These are phyloP conservation scores for Cucumis sativus DNA, from an alignment of 306 rosid species.

Conservation along the genomic window DNA sequence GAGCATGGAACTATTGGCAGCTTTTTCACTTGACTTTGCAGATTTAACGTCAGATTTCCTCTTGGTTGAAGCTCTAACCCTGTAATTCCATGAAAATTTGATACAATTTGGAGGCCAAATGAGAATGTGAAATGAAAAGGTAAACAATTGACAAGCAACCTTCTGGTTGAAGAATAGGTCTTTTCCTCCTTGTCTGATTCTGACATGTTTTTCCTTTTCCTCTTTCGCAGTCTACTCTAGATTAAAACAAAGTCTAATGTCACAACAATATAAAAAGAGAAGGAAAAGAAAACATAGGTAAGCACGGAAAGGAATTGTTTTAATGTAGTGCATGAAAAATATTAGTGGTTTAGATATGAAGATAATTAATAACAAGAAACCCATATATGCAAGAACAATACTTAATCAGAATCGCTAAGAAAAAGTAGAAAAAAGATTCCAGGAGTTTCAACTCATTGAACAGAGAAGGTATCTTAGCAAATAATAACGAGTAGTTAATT, in stretches of 20 bases:
- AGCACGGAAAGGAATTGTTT: background rate
- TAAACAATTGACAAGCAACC: conserved; percentile 11
- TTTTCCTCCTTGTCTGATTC: conserved; percentile 16
- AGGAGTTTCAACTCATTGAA: background rate
- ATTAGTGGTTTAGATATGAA: background rate
- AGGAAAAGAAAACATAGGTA: background rate
- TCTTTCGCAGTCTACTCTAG: conserved; percentile 28
- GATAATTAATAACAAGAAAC: background rate
- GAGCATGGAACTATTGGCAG: background rate
- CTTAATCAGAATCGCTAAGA: background rate
- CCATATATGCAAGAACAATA: background rate
- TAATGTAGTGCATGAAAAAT: background rate
- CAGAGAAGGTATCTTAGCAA: background rate
- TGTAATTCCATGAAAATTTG: background rate
- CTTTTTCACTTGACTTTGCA: background rate
- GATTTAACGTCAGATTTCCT: background rate
- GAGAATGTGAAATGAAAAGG: background rate
- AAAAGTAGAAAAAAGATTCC: background rate
- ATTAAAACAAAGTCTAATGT: conserved; percentile 10
- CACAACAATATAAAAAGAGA: background rate
- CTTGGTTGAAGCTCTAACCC: background rate
- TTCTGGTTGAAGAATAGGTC: conserved; percentile 10
- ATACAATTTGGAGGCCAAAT: background rate
- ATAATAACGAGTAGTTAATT: background rate
- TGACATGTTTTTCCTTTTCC: conserved; percentile 11